Percentiles rank a stretch among this genome's conserved stretches.
Conservation (phyloP, 305 asterid genomes). For the Andrographis paniculata region DNA sequence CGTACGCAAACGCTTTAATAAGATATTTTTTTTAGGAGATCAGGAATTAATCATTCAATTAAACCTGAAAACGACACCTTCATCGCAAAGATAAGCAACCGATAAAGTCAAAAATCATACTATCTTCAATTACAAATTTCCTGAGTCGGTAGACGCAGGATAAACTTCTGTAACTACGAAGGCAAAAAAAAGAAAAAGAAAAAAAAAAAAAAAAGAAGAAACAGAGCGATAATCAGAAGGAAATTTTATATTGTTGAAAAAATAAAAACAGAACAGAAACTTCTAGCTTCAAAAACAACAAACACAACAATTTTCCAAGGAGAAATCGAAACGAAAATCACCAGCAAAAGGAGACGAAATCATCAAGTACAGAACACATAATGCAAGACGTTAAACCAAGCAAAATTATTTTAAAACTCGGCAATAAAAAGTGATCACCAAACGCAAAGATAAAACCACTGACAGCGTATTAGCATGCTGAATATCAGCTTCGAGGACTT, state of each 20-base stretch:
- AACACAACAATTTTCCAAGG: no score
- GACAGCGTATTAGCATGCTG: conserved; percentile 94
- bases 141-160: conserved; percentile 13
- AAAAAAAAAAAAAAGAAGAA: background rate
- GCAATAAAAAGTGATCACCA: no score
- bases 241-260: background rate
- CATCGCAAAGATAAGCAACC: conserved; percentile 31
- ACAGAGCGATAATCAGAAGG: background rate
- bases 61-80: conserved; percentile 26
- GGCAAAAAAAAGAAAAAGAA: background rate
- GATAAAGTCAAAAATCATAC: conserved; percentile 23
- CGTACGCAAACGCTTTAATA: conserved; percentile 1
- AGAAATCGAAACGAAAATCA: no score
- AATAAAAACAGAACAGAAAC: no score
- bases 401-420: no score
- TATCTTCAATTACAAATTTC: conserved; percentile 16
- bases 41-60: conserved; percentile 8
- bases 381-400: no score
- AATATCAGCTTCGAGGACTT: conserved; percentile 93
- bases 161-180: no score
- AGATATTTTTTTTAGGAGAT: conserved; percentile 13
- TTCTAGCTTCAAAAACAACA: no score
- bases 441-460: conserved; percentile 13
- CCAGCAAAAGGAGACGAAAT: no score
- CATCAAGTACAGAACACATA: no score